Conservation (phyloP, 768 basidiomycete species). For the Lactarius hatsudake region DNA sequence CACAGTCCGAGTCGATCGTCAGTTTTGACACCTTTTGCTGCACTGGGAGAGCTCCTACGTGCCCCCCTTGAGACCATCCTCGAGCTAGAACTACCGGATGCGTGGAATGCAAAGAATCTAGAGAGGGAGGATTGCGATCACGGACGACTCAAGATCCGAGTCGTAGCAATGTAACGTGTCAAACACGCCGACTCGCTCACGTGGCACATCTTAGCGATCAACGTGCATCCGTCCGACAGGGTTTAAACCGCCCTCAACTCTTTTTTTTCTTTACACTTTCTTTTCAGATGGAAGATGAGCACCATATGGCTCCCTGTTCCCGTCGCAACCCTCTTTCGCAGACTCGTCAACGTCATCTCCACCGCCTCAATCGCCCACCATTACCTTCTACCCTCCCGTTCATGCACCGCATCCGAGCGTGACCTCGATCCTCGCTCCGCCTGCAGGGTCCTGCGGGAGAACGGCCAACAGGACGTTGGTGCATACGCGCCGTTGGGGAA, state of each 20-base stretch:
- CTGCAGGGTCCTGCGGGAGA: constrained; percentile 2
- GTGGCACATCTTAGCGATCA: not conserved
- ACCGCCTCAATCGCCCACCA: constrained; percentile 69
- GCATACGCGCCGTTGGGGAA: not conserved
- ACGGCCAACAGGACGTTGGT: not conserved
- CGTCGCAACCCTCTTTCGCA: constrained; percentile 57
- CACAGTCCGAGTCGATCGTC: no score
- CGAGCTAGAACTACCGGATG: no score
- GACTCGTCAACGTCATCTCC: constrained; percentile 66
- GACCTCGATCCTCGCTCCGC: not conserved
- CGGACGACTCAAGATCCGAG: not conserved
- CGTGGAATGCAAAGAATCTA: no score
- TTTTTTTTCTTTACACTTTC: not conserved
- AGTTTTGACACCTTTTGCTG: no score
- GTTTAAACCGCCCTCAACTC: not conserved
- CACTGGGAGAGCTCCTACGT: no score
- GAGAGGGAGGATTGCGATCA: not conserved
- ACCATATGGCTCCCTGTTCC: constrained; percentile 52
- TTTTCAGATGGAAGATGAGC: constrained; percentile 39
- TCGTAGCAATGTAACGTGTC: not conserved
- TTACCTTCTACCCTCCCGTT: constrained; percentile 42
- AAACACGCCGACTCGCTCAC: not conserved
- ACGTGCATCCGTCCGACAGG: not conserved
- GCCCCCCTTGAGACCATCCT: not conserved
- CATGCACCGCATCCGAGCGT: not conserved